These are phyloP conservation scores for Didymella pomorum DNA, from an alignment of 2,329 filamentous ascomycete species.

Conservation along the genomic window DNA sequence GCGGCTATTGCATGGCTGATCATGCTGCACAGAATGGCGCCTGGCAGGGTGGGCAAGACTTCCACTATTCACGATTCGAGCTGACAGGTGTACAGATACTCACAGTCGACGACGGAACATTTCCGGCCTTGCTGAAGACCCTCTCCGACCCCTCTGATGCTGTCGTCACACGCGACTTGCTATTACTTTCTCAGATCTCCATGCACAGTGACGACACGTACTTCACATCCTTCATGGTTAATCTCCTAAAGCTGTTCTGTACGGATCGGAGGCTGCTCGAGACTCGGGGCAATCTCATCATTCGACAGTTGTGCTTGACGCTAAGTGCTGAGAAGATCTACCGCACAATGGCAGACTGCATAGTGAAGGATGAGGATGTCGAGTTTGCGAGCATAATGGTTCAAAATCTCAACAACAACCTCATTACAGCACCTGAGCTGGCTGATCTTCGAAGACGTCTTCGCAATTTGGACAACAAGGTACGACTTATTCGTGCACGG, in stretches of 20 bases:
- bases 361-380: slow-evolving; percentile 96
- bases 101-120: slow-evolving; percentile 96
- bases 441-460: slow-evolving; percentile 89
- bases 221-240: slow-evolving; percentile 98
- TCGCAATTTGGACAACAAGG: slow-evolving; percentile 84
- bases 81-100: slow-evolving; percentile 57
- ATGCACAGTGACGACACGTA: slow-evolving; percentile 97
- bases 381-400: slow-evolving; percentile 99
- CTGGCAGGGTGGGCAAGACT: slow-evolving; percentile 71
- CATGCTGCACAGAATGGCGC: slow-evolving; percentile 96
- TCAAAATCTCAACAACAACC: slow-evolving; percentile 97
- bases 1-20: slow-evolving; percentile 95
- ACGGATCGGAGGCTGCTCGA: slow-evolving; percentile 92
- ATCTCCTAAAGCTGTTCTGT: slow-evolving; percentile 91
- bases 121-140: slow-evolving; percentile 94
- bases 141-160: slow-evolving; percentile 94
- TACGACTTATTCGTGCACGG: neutral
- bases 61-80: neutral
- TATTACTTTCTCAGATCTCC: slow-evolving; percentile 94
- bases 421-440: slow-evolving; percentile 95
- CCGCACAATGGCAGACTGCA: slow-evolving; percentile 91
- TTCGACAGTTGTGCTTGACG: slow-evolving; percentile 90
- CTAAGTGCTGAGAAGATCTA: slow-evolving; percentile 96
- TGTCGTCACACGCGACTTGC: slow-evolving; percentile 92
- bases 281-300: slow-evolving; percentile 93